Evolutionary conservation across 768 basidiomycete species (phyloP).

Genomic region (Tubosaeta sp.): DNA sequence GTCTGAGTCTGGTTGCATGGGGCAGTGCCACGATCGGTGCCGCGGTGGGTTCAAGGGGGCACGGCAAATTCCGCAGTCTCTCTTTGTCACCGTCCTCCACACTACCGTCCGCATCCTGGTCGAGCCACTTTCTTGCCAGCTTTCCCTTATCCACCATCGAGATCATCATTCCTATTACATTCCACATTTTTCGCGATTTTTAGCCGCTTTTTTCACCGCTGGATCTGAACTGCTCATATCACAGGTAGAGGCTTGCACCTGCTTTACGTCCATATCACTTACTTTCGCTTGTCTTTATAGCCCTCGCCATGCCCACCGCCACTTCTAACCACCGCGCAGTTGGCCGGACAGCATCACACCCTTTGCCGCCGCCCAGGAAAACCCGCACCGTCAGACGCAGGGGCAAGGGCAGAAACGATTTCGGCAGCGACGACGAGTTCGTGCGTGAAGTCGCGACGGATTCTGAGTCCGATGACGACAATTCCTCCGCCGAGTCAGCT

Average conservation of each 20-base stretch:
- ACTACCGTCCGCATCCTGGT: conserved; percentile 15
- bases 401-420: conserved; percentile 52
- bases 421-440: conserved; percentile 77
- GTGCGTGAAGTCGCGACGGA: conserved; percentile 68
- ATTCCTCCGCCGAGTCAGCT: conserved; percentile 53
- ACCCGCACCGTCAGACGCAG: conserved; percentile 52
- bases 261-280: conserved; percentile 20
- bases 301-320: conserved; percentile 44
- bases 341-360: conserved; percentile 27
- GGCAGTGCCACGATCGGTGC: conserved; percentile 20
- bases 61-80: conserved; percentile 28
- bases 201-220: conserved; percentile 17
- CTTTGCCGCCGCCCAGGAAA: conserved; percentile 31
- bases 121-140: not conserved
- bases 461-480: conserved; percentile 61
- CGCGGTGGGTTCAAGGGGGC: conserved; percentile 13
- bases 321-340: conserved; percentile 28
- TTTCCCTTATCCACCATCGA: conserved; percentile 14
- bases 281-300: conserved; percentile 8
- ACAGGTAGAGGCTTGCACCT: conserved; percentile 33
- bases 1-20: not conserved
- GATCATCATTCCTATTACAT: conserved; percentile 6
- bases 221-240: conserved; percentile 18
- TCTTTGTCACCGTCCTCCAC: conserved; percentile 29
- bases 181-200: conserved; percentile 18